Conservation (phyloP, 2,329 filamentous ascomycete species). For the Aspergillus vadensis region DNA sequence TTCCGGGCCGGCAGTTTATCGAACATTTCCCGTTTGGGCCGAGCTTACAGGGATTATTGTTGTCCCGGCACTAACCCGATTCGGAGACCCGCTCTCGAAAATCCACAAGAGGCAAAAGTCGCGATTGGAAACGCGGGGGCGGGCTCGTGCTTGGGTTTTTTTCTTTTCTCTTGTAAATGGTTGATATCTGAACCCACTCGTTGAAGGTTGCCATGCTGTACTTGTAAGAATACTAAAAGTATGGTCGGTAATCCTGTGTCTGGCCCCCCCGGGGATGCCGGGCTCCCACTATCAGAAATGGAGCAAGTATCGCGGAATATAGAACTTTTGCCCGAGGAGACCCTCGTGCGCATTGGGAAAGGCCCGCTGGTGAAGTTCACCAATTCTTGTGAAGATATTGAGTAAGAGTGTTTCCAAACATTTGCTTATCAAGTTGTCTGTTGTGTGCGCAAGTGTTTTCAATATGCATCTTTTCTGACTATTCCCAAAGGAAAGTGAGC, state of each 20-base stretch:
- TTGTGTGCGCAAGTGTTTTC: not conserved
- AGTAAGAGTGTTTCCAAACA: slow-evolving; percentile 31
- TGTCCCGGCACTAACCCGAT: slow-evolving; percentile 29
- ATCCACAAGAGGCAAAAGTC: slow-evolving; percentile 30
- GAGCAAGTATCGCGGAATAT: slow-evolving; percentile 37
- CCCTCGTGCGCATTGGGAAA: slow-evolving; percentile 37
- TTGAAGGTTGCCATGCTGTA: slow-evolving; percentile 10
- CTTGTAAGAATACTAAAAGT: slow-evolving; percentile 19
- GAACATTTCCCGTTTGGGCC: not conserved
- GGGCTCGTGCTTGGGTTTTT: slow-evolving; percentile 10
- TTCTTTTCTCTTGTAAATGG: slow-evolving; percentile 9
- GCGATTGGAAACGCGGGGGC: slow-evolving; percentile 33
- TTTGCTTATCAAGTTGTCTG: not conserved
- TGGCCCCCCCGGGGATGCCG: slow-evolving; percentile 16
- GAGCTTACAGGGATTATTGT: slow-evolving; percentile 24
- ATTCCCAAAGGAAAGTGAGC: slow-evolving; percentile 31
- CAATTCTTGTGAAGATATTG: slow-evolving; percentile 30
- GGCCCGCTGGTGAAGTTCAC: slow-evolving; percentile 40
- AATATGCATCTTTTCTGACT: not conserved
- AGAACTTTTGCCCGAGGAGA: slow-evolving; percentile 39
- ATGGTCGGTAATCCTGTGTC: slow-evolving; percentile 27
- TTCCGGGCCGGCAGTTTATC: too few species aligned
- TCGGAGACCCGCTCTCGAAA: slow-evolving; percentile 30
- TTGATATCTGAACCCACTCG: slow-evolving; percentile 3
- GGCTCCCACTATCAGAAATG: slow-evolving; percentile 23